Base-by-base conservation (phyloP, 1,284 basidiomycete species). In the Neonothopanus nambi region DNA sequence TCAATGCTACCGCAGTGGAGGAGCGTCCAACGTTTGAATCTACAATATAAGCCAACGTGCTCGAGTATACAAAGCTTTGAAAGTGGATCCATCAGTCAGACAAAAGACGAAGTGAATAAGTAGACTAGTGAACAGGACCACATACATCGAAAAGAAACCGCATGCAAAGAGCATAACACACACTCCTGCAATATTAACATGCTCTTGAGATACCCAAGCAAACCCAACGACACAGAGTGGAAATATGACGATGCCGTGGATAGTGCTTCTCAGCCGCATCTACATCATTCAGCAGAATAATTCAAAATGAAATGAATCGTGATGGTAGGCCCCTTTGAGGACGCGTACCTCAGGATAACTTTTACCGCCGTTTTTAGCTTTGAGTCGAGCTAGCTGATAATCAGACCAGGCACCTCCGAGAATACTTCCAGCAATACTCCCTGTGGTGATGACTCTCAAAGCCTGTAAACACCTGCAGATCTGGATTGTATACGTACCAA, bases 391-490 rank as follows among this genome's bases (percentile, higher is more conserved):
- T 26, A 93, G 73, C 33, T 85, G 74, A 40, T 72, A 67, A 67
- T 95, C 93, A 1, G 87, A 91, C 73, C 84, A 91, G 8, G 84
- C 75, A 0, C 93, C 93, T 8, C 93, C 93, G 0, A 87, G 58
- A 7, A 93, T 59, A 55, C 84, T 88, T 3, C 93, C 93, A 1
- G 72, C 63, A 30, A 92, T 75, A 58, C 79, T 82, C 5, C 91
- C 90, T 73, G 52, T 5, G 30, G 43, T 28, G 11, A 5, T 11
- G 26, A 28, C 11, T 28, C 26, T 28, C 26, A 17, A 13, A 49
- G 54, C 52, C 54, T 51, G 33, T 35, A 30, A 49, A 33, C 35
- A 7, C 23, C 33, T 13, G 46, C 23, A 35, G 38, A 1, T 13
- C 7, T 51, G 21, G 21, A 51, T 37, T 53, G 7, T 33, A 13